Percentiles rank a stretch among this genome's conserved stretches.
Conservation (phyloP, 208 protist genomes). For the Trypanosomatidae sp. region DNA sequence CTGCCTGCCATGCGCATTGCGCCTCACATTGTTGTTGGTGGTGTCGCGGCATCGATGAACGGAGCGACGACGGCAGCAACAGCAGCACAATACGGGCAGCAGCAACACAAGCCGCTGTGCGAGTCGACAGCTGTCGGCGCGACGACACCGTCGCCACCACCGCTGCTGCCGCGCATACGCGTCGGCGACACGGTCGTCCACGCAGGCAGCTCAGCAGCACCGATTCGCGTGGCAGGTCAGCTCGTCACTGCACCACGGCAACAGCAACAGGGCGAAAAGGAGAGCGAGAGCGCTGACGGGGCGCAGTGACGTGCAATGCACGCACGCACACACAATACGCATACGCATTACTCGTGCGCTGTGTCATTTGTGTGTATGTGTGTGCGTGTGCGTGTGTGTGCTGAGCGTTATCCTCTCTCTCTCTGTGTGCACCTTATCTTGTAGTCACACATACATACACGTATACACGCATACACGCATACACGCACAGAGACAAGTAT, state of each 20-base stretch:
- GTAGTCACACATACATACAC: neutral
- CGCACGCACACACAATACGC: too few species aligned
- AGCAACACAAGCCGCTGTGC: too few species aligned
- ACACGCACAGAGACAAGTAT: neutral
- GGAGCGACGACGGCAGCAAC: too few species aligned
- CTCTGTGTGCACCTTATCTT: too few species aligned
- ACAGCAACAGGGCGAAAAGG: neutral
- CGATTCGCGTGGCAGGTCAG: neutral
- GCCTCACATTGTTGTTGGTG: conserved; percentile 31
- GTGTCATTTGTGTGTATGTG: neutral
- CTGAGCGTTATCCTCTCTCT: too few species aligned
- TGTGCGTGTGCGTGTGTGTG: neutral
- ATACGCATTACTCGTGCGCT: too few species aligned
- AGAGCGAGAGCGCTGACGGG: too few species aligned
- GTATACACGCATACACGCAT: neutral
- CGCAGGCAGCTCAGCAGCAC: neutral
- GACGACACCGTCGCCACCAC: neutral
- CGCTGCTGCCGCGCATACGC: neutral
- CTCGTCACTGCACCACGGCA: neutral
- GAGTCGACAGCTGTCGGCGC: too few species aligned
- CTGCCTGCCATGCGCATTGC: conserved; percentile 13
- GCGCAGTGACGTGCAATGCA: too few species aligned
- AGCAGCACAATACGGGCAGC: too few species aligned
- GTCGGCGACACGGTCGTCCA: conserved; percentile 7
- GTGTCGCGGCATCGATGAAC: conserved; percentile 3